These are phyloP conservation scores for Acorus calamus DNA, from an alignment of 106 monocot species.

Conservation along the genomic window DNA sequence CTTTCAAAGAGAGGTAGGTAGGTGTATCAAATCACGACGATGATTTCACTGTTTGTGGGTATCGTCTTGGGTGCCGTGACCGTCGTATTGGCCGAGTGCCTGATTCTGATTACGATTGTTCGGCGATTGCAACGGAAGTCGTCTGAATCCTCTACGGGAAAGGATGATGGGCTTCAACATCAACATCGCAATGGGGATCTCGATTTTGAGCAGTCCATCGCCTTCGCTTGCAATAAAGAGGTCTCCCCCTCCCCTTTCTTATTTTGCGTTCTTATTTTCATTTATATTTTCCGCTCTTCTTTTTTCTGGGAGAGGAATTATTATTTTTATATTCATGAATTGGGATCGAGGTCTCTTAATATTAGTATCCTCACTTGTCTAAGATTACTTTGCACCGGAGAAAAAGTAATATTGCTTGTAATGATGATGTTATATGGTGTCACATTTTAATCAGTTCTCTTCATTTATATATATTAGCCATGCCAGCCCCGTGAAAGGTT, in stretches of 20 bases:
- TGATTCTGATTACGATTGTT: conserved; percentile 13
- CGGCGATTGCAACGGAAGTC: conserved; percentile 20
- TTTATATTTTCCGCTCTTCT: background rate
- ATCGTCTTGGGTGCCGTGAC: conserved; percentile 25
- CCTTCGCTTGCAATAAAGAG: conserved; percentile 39
- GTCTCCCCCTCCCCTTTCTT: conserved; percentile 7
- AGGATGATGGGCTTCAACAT: background rate
- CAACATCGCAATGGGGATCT: conserved; percentile 11
- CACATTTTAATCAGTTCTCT: background rate
- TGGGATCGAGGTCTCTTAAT: background rate
- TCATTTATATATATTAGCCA: background rate
- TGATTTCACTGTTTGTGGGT: conserved; percentile 20
- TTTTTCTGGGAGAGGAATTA: background rate
- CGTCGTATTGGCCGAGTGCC: conserved; percentile 25
- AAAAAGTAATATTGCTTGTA: no score
- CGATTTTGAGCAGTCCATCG: conserved; percentile 18
- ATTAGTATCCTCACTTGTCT: background rate
- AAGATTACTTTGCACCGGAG: background rate
- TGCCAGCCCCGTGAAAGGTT: background rate
- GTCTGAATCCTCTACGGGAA: background rate
- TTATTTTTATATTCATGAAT: background rate
- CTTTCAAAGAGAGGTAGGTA: no score
- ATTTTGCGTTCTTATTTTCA: no score
- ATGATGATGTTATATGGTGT: background rate
- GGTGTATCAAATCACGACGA: conserved; percentile 5